Evolutionary conservation across 2,329 filamentous ascomycete species (phyloP).

Genomic region (Aquanectria penicillioides): DNA sequence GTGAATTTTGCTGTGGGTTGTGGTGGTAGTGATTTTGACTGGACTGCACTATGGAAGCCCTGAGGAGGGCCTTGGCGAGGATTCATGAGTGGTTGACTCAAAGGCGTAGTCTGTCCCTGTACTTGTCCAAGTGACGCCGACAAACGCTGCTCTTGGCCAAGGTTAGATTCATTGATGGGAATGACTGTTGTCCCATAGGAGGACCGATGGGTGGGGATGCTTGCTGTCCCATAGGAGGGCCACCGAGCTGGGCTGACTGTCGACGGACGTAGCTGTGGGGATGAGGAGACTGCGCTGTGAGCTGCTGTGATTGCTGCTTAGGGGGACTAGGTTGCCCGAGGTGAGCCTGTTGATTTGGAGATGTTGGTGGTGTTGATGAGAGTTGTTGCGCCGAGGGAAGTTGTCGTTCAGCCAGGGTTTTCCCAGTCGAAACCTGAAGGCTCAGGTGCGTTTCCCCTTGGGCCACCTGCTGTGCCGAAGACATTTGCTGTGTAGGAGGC

Average conservation of each 20-base stretch:
- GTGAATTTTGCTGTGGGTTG: conserved; percentile 15
- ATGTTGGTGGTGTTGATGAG: too few species aligned
- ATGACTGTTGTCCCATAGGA: conserved; percentile 18
- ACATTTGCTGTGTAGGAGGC: background rate
- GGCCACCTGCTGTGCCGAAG: background rate
- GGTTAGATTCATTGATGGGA: conserved; percentile 5
- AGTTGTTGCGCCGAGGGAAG: too few species aligned
- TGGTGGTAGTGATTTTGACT: conserved; percentile 25
- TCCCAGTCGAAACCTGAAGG: too few species aligned
- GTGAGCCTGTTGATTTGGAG: too few species aligned
- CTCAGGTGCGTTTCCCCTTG: too few species aligned
- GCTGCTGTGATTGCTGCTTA: conserved; percentile 9
- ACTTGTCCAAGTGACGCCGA: background rate
- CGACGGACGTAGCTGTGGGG: conserved; percentile 28
- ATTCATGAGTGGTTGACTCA: background rate
- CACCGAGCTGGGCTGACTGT: conserved; percentile 32
- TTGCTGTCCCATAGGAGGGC: conserved; percentile 28
- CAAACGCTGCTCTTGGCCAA: conserved; percentile 19
- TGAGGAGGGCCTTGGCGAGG: conserved; percentile 3
- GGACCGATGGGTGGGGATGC: too few species aligned
- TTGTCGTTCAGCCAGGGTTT: too few species aligned
- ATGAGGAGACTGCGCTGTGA: conserved; percentile 8
- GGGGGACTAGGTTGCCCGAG: background rate
- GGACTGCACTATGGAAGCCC: background rate
- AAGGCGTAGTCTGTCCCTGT: conserved; percentile 1